A percentile compares a stretch with the other conserved stretches of the same genome.
phyloP scores from a whole-genome alignment of 2,329 filamentous ascomycete genomes.

The Fusarium phyllophilum region DNA sequence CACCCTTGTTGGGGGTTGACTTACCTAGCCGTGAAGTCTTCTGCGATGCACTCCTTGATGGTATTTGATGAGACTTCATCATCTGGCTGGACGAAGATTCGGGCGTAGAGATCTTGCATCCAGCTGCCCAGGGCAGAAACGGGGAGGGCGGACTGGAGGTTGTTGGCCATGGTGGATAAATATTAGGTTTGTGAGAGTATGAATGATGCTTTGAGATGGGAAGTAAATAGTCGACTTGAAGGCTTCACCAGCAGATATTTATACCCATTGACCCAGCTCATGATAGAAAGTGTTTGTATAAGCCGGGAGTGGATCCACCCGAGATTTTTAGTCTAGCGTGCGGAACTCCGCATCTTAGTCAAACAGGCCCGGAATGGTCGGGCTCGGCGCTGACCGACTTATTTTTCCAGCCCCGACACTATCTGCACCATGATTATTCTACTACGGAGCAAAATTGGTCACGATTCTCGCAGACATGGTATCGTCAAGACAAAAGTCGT shows the following conservation, averaged over 20 bases:
- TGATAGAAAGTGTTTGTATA: not conserved
- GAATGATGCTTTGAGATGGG: rapidly evolving
- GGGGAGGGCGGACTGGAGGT: rapidly evolving
- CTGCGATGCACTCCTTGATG: rapidly evolving
- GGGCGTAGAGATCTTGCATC: not conserved
- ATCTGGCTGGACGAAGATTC: not conserved
- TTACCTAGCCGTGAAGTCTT: not conserved
- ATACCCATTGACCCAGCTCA: not conserved
- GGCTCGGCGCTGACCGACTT: not conserved
- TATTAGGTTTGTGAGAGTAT: rapidly evolving
- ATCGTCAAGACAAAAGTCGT: not conserved
- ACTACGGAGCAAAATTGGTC: no score
- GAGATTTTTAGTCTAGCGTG: not conserved
- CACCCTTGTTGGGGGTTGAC: rapidly evolving
- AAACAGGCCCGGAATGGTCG: not conserved
- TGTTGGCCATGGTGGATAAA: not conserved
- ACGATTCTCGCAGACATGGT: not conserved
- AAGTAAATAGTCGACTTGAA: rapidly evolving
- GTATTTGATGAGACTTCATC: not conserved
- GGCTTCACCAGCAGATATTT: not conserved
- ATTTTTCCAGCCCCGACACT: not conserved
- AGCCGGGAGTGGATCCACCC: not conserved
- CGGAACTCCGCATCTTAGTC: not conserved
- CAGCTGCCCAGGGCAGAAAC: not conserved
- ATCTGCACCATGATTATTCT: rapidly evolving